Evolutionary conservation across 2,329 filamentous ascomycete species (phyloP), one percentile per base, ranked within the genome.

Genomic region (Chalaropsis thielavioides): DNA sequence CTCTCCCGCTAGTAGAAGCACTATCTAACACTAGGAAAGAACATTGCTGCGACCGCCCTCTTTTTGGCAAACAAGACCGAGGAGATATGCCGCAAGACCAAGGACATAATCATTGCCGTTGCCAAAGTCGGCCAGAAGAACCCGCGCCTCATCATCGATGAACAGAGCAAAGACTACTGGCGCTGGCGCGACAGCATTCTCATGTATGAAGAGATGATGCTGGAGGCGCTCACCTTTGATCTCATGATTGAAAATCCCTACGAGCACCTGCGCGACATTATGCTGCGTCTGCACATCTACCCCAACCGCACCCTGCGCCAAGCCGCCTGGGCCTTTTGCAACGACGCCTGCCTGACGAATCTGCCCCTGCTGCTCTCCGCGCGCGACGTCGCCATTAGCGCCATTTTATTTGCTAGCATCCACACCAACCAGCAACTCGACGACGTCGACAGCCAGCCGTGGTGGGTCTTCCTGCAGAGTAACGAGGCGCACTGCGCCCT

Each of bases 81-180:
- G 73, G 94, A 99, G 73, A 96, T 95, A 73, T 95, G 91, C 72
- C 87, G 92, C 61, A 96, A 96, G 76, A 96, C 96, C 70, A 95
- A 90, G 71, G 91, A 96, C 69, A 81, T 99, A 67, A 92, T 99
- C 69, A 87, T 96, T 40, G 90, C 92, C 0, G 94, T 95, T 71
- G 94, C 91, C 67, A 90, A 92, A 69, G 90, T 96, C 22, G 94
- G 92, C 35, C 91, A 96, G 75, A 97, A 99, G 77, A 92, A 97
- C 70, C 81, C 90, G 1, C 89, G 90, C 71, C 83, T 96, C 67
- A 80, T 92, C 64, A 89, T 97, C 63, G 94, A 99, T 73, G 94
- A 97, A 75, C 92, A 97, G 74, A 95, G 89, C 70, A 97, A 96
- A 72, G 94, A 99, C 72, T 99, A 94, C 73, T 99, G 94, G 94